A percentile compares a stretch with the other conserved stretches of the same genome.
phyloP scores from a whole-genome alignment of 163 green algal species.

The Picocystis sp. region DNA sequence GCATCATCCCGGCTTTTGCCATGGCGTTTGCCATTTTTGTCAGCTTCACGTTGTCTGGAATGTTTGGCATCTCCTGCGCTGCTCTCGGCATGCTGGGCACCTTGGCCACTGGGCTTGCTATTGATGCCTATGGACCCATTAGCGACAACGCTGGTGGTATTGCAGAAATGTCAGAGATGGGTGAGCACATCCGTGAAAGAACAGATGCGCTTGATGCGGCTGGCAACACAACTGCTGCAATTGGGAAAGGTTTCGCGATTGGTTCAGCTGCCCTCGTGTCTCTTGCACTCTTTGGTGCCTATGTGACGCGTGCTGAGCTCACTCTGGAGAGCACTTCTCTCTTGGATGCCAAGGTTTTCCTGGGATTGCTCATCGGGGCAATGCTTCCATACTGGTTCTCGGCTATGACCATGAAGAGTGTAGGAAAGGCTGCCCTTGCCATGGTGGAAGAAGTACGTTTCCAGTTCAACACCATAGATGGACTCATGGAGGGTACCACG shows the following conservation, averaged over 20 bases:
- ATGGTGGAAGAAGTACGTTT: slow-evolving; percentile 92
- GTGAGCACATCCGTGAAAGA: slow-evolving; percentile 88
- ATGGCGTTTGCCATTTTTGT: slow-evolving; percentile 83
- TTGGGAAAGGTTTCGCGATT: slow-evolving; percentile 99
- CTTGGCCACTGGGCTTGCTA: slow-evolving; percentile 75
- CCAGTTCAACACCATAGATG: slow-evolving; percentile 62
- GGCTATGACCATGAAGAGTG: slow-evolving; percentile 23
- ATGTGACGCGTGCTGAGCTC: slow-evolving; percentile 74
- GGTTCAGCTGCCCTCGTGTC: slow-evolving; percentile 93
- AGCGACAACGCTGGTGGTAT: slow-evolving; percentile 98
- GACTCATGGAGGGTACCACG: slow-evolving; percentile 87
- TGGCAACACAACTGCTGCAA: slow-evolving; percentile 98
- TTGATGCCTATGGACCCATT: slow-evolving; percentile 95
- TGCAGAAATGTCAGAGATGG: slow-evolving; percentile 93
- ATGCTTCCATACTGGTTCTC: slow-evolving; percentile 98
- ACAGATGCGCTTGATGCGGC: slow-evolving; percentile 88
- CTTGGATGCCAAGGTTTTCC: slow-evolving; percentile 55
- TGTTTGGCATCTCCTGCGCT: slow-evolving; percentile 93
- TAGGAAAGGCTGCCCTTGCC: slow-evolving; percentile 83
- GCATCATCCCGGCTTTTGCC: slow-evolving; percentile 84
- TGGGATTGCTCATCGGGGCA: slow-evolving; percentile 85
- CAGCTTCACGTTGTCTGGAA: slow-evolving; percentile 62
- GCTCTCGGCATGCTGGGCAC: slow-evolving; percentile 95
- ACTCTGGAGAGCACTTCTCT: slow-evolving; percentile 28
- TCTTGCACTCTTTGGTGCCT: slow-evolving; percentile 94